Base-by-base conservation (phyloP, 2,329 filamentous ascomycete genomes). In the Monosporascus sp. region DNA sequence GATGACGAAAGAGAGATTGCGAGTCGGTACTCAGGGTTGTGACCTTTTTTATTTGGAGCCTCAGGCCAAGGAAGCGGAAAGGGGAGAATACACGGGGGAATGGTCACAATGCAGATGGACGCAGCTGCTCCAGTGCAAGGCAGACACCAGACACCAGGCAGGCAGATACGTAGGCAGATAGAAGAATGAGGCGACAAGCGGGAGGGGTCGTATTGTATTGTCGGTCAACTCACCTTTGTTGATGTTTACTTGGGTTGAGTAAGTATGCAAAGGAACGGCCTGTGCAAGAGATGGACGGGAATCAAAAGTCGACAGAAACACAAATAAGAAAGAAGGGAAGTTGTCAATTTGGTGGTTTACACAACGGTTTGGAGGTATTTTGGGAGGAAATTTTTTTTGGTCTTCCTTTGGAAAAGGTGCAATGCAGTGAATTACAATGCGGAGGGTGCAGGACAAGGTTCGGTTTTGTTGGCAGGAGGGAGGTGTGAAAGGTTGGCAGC, bases 1-100 rank as follows among this genome's bases (percentile, higher is more conserved):
- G 62, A 67, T 65, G 65, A 65, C 62, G 65, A 65, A 62, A 66
- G 61, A 46, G 24, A 15, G 42, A 34, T 60, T 60, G 58, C 51
- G 58, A 60, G 58, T 58, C 59, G 60, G 62, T 57, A 60, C 61
- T 59, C 60, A 62, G 60, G 62, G 62, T 62, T 62, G 62, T 22
- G 42, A 18, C 42, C 25, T 14, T 22, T 46, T 46, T 46, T 25
- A 22, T 27, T 46, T 25, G 42, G 9, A 46, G 24, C 42, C 24
- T 31, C 42, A 46, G 42, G 42, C 42, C 42, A 46, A 46, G 42
- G 42, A 6, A 31, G 24, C 11, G 42, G 42, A 17, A 27, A 17
- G 15, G 15, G 24, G 22, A 46, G 3, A 42, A 20, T 20, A 53
- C 46, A 52, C 50, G 24, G 25, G 38, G 25, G n/a, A 42, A 38